Conservation (phyloP, 169 alveolate genomes). For the Eimeria necatrix region DNA sequence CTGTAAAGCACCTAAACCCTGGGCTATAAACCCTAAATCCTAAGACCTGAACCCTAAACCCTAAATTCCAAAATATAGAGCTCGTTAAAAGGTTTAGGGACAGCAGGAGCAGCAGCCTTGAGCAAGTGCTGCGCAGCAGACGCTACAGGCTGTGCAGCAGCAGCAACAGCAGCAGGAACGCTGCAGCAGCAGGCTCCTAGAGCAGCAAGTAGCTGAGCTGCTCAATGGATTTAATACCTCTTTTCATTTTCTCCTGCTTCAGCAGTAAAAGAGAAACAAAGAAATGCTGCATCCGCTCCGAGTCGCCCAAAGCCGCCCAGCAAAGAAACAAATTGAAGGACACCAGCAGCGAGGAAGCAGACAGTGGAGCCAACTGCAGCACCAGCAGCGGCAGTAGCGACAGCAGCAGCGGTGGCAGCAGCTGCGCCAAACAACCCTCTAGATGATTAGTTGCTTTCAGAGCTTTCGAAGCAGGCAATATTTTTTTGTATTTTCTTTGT, state of each 20-base stretch:
- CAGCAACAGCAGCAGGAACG: background rate
- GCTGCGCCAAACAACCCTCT: no score
- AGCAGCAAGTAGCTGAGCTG: no score
- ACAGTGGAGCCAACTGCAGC: constrained; percentile 31
- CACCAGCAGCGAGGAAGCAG: background rate
- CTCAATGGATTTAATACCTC: no score
- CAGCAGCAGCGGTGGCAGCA: no score
- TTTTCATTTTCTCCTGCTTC: background rate
- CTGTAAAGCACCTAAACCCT: background rate
- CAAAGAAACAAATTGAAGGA: constrained; percentile 71
- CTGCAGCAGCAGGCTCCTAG: background rate
- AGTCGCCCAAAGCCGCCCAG: constrained; percentile 59
- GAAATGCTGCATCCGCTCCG: constrained; percentile 56
- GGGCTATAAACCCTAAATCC: background rate
- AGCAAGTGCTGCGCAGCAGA: no score
- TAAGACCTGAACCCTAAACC: background rate
- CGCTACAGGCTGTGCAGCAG: background rate
- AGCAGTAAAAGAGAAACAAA: background rate
- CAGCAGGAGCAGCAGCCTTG: background rate
- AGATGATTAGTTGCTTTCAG: no score
- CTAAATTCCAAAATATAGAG: background rate
- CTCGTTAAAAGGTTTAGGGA: background rate
- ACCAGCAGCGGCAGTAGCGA: no score
- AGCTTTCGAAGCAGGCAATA: no score
- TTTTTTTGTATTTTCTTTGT: no score